phyloP scores from a whole-genome alignment of 2,329 filamentous ascomycete species.

The Saccharata proteae region DNA sequence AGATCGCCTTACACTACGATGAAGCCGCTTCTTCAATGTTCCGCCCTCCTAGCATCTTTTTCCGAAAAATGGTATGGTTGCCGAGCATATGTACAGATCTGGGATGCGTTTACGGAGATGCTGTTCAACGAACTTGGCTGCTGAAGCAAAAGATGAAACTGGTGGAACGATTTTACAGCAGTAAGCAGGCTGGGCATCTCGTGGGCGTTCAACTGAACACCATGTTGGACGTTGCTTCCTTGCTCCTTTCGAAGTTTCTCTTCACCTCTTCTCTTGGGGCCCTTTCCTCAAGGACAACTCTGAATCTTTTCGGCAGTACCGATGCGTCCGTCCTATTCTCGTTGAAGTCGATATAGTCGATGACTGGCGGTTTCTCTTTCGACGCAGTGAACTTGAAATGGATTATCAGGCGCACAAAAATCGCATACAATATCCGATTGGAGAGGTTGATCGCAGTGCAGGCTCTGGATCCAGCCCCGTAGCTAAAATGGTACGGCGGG shows the following conservation, averaged over 20 bases:
- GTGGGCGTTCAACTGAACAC: conserved; percentile 3
- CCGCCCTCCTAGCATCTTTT: conserved; percentile 5
- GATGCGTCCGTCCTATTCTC: conserved; percentile 6
- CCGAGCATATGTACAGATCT: conserved; percentile 1
- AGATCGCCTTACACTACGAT: not conserved
- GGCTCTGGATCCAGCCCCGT: conserved; percentile 6
- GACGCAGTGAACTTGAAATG: conserved; percentile 6
- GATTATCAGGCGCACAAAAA: conserved; percentile 5
- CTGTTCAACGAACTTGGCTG: conserved; percentile 2
- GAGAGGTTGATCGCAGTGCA: conserved; percentile 6
- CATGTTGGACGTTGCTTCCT: conserved; percentile 3
- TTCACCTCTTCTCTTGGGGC: conserved; percentile 4
- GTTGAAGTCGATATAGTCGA: conserved; percentile 7
- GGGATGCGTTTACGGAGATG: conserved; percentile 6
- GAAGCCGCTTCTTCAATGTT: conserved; percentile 5
- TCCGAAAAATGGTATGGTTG: conserved; percentile 4
- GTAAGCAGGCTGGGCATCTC: too few relatives aligned
- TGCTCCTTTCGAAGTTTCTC: conserved; percentile 4
- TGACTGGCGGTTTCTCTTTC: conserved; percentile 2
- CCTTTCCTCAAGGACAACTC: conserved; percentile 3
- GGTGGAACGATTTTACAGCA: too few relatives aligned
- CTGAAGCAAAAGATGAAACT: too few relatives aligned
- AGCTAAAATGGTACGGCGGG: conserved; percentile 6
- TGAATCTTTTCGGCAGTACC: conserved; percentile 5
- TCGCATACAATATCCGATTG: conserved; percentile 5